Base-by-base conservation (phyloP, 2,329 filamentous ascomycete species). In the Colletotrichum falcatum region DNA sequence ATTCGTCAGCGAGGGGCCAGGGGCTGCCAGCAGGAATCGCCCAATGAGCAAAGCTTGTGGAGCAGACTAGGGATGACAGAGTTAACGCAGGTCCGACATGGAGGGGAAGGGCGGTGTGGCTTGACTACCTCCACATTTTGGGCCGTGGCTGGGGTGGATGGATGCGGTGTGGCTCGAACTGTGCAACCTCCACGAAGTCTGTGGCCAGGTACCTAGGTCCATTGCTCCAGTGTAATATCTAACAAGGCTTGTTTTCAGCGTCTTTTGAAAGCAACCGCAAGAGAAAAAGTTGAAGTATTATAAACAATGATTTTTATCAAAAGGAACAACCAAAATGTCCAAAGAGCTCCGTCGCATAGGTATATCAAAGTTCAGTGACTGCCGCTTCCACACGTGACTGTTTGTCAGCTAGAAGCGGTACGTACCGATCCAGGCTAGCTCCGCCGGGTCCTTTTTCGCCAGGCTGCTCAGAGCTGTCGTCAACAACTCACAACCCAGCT, bases 391-490 rank as follows among this genome's bases (percentile, higher is more conserved):
- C 66, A 66, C 66, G 62, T 72, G 61, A 72, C 63, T 51, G 62
- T 62, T 60, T 66, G 61, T 70, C 58, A 62, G 56, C 70, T 18
- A 23, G 1, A 16, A 28, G 14, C 2, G 53, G 48, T 65, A 69
- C 65, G 48, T 65, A 58, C 42, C 49, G 46, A n/a, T 51, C 75
- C 74, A 71, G 72, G 74, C 73, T 67, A 70, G 65, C 61, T 71
- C 73, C 64, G 60, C 64, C 51, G 58, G 68, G 68, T 51, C 68
- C 68, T 14, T 70, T 75, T 75, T 73, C 75, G 67, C 68, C 74
- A 78, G 77, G 77, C 77, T 78, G 76, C 77, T 75, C 72, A 73
- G 74, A 77, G 77, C 75, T 78, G 76, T 76, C 77, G 74, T 78
- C 77, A 78, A 75, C 73, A 73, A 72, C 67, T 42, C 68, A 67